These are phyloP conservation scores for Corchorus capsularis DNA, from an alignment of 345 rosid species.

Conservation along the genomic window DNA sequence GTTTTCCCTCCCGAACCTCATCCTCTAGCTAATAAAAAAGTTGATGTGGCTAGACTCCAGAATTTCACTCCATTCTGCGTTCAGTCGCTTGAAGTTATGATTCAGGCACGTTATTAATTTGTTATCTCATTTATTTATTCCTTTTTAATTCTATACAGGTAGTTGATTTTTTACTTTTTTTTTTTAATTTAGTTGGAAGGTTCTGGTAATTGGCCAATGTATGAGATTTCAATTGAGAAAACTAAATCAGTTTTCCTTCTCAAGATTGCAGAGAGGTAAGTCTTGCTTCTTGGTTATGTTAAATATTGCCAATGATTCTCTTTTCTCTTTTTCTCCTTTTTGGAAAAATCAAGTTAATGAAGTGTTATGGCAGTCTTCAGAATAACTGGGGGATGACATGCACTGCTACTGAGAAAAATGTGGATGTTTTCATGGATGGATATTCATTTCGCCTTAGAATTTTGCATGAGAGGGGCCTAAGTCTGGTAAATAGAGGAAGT, in stretches of 20 bases:
- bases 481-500: slow-evolving; percentile 74
- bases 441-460: slow-evolving; percentile 83
- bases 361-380: slow-evolving; percentile 62
- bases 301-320: not conserved
- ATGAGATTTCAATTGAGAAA: slow-evolving; percentile 80
- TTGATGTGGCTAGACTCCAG: slow-evolving; percentile 41
- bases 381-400: slow-evolving; percentile 67
- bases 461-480: slow-evolving; percentile 88
- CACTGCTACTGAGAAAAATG: slow-evolving; percentile 70
- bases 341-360: slow-evolving; percentile 13
- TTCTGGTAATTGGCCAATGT: slow-evolving; percentile 97
- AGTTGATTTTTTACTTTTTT: slow-evolving; percentile 15
- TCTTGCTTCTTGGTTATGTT: slow-evolving; percentile 16
- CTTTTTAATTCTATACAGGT: slow-evolving; percentile 11
- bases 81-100: slow-evolving; percentile 83
- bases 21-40: slow-evolving; percentile 61
- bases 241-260: slow-evolving; percentile 89
- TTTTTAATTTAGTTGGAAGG: slow-evolving; percentile 75
- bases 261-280: slow-evolving; percentile 86
- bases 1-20: slow-evolving; percentile 96
- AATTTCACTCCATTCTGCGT: slow-evolving; percentile 60
- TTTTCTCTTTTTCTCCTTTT: not conserved
- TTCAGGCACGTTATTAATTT: slow-evolving; percentile 59
- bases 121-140: not conserved
- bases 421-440: slow-evolving; percentile 73